Evolutionary conservation across 1,284 basidiomycete genomes (phyloP).

Genomic region (Fistulinella cinereoalba): DNA sequence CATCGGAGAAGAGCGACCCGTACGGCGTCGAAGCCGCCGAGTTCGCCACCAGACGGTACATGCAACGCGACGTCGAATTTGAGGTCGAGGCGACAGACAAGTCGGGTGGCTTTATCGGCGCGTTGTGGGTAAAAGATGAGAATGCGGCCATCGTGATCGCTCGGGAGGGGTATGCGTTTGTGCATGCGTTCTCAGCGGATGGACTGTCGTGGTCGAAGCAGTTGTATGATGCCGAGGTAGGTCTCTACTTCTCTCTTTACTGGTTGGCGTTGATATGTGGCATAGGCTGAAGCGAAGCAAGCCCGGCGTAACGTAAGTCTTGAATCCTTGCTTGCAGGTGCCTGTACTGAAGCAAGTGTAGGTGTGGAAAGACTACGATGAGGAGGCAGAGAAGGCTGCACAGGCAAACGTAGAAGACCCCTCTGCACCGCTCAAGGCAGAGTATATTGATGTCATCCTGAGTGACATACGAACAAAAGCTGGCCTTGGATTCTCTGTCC

Average conservation of each 20-base stretch:
- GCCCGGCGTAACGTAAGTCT: conserved; percentile 69
- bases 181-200: conserved; percentile 89
- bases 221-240: conserved; percentile 81
- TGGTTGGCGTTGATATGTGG: conserved; percentile 6
- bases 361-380: conserved; percentile 84
- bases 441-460: conserved; percentile 91
- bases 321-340: background rate
- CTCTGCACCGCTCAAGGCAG: conserved; percentile 61
- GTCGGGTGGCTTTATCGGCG: conserved; percentile 93
- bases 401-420: conserved; percentile 45
- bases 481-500: conserved; percentile 86
- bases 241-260: conserved; percentile 13
- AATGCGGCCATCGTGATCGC: conserved; percentile 84
- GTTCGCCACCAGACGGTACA: conserved; percentile 76
- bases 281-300: conserved; percentile 73
- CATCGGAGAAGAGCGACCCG: conserved; percentile 87
- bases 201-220: conserved; percentile 74
- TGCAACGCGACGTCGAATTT: conserved; percentile 96
- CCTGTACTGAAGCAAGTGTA: conserved; percentile 31
- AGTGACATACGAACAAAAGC: conserved; percentile 81
- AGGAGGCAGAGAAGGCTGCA: conserved; percentile 55
- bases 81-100: conserved; percentile 90
- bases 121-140: conserved; percentile 79
- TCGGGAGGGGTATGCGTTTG: conserved; percentile 82
- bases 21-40: conserved; percentile 83